Evolutionary conservation across 164 flowering plant species (phyloP).

Genomic region (Stephania cephalantha): DNA sequence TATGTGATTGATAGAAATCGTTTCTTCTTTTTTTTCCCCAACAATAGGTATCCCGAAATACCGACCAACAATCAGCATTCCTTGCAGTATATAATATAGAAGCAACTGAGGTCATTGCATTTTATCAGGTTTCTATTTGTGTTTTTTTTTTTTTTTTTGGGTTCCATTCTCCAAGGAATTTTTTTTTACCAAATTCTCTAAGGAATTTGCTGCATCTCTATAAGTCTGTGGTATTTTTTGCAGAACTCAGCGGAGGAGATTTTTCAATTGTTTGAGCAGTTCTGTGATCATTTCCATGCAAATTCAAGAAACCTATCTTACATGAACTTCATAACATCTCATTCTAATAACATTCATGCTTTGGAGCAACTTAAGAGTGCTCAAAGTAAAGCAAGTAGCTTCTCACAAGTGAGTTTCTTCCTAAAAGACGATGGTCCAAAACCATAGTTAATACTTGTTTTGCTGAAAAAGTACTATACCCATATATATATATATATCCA

Average conservation of each 20-base stretch:
- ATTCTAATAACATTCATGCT: conserved; percentile 82
- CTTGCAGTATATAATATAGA: conserved; percentile 97
- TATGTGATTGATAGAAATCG: background rate
- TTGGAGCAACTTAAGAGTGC: conserved; percentile 62
- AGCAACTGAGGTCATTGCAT: conserved; percentile 83
- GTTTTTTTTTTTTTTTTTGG: background rate
- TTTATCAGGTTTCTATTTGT: conserved; percentile 62
- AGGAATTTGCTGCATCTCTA: background rate
- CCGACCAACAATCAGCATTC: conserved; percentile 80
- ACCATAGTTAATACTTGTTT: too few species aligned
- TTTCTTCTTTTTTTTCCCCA: background rate
- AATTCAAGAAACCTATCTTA: conserved; percentile 44
- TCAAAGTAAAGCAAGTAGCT: conserved; percentile 58
- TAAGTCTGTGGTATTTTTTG: conserved; percentile 11
- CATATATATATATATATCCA: background rate
- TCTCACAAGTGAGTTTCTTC: conserved; percentile 47
- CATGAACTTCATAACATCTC: conserved; percentile 86
- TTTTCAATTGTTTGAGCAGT: conserved; percentile 74
- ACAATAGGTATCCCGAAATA: conserved; percentile 69
- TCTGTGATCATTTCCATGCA: conserved; percentile 70
- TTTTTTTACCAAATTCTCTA: background rate
- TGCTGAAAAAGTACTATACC: too few species aligned
- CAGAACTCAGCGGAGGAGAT: conserved; percentile 89
- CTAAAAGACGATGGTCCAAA: too few species aligned
- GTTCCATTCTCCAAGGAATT: too few species aligned